phyloP scores from a whole-genome alignment of 2,329 filamentous ascomycete genomes.

The Colletotrichum lini region DNA sequence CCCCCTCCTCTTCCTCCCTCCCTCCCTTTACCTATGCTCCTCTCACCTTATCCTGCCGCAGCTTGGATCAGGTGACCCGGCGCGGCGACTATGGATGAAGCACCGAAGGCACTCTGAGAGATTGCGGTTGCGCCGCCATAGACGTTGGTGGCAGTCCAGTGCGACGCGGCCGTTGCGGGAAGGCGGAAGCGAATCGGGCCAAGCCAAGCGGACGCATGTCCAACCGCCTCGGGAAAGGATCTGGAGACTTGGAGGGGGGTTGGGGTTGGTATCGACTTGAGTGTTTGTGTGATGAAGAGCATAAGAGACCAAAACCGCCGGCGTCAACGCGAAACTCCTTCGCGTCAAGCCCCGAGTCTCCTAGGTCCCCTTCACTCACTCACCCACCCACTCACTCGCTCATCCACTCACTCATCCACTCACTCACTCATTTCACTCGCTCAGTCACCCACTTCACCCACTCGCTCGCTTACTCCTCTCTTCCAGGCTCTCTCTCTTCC shows the following conservation, averaged over 20 bases:
- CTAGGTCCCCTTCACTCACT: not conserved
- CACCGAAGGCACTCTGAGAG: not conserved
- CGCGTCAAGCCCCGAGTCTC: constrained; percentile 5
- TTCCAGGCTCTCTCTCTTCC: not conserved
- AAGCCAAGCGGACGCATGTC: constrained; percentile 20
- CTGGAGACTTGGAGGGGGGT: not conserved
- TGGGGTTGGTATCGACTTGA: not conserved
- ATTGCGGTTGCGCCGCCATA: not conserved
- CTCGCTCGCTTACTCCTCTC: not conserved
- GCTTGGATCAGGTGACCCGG: constrained; percentile 29
- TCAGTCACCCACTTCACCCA: no score
- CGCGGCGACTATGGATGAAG: constrained; percentile 37
- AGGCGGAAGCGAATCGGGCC: constrained; percentile 29
- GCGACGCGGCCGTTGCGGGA: not conserved
- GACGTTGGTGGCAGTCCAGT: not conserved
- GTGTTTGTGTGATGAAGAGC: not conserved
- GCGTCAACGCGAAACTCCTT: constrained; percentile 32
- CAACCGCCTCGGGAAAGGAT: not conserved
- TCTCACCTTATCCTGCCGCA: constrained; percentile 36
- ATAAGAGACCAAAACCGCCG: constrained; percentile 28
- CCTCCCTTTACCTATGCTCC: constrained; percentile 1
- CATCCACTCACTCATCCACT: no score
- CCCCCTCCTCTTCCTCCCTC: not conserved
- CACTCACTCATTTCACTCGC: no score
- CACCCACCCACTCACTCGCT: no score